Conservation (phyloP, 2,329 filamentous ascomycete genomes). For the Apiospora sp. region DNA sequence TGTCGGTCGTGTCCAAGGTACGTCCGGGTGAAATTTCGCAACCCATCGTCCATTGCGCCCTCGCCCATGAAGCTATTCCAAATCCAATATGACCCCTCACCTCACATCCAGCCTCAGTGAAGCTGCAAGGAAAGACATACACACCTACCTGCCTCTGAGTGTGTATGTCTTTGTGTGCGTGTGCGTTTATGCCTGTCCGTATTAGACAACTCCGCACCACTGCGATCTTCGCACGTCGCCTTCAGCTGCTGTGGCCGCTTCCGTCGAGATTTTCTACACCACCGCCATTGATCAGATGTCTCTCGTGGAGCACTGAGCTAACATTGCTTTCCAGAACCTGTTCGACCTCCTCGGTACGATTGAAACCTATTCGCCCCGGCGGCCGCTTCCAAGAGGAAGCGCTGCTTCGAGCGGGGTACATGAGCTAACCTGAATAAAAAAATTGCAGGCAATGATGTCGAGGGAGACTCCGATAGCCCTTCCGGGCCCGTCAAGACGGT, state of each 20-base stretch:
- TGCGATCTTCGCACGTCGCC: slow-evolving; percentile 14
- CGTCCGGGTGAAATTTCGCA: background rate
- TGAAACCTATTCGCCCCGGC: slow-evolving; percentile 34
- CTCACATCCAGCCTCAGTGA: slow-evolving; percentile 4
- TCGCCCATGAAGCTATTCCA: slow-evolving; percentile 24
- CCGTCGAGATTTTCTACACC: background rate
- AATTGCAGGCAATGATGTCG: slow-evolving; percentile 63
- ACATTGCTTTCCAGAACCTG: slow-evolving; percentile 73
- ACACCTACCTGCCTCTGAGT: background rate
- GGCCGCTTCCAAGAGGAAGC: slow-evolving; percentile 29
- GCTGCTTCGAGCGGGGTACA: slow-evolving; percentile 25
- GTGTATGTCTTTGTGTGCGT: background rate
- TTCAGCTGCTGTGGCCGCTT: slow-evolving; percentile 23
- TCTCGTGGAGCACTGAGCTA: slow-evolving; percentile 6
- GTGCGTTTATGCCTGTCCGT: background rate
- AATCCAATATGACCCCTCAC: slow-evolving; percentile 13
- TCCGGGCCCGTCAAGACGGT: slow-evolving; percentile 86
- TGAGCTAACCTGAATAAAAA: slow-evolving; percentile 36
- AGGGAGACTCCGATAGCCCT: slow-evolving; percentile 74
- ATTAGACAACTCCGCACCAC: slow-evolving; percentile 17
- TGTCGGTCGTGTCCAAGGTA: slow-evolving; percentile 70
- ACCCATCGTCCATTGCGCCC: background rate
- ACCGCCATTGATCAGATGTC: slow-evolving; percentile 1
- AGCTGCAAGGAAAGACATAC: slow-evolving; percentile 6
- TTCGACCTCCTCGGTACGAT: slow-evolving; percentile 96